phyloP scores from a whole-genome alignment of 208 protist species.

The Leishmania amazonensis region DNA sequence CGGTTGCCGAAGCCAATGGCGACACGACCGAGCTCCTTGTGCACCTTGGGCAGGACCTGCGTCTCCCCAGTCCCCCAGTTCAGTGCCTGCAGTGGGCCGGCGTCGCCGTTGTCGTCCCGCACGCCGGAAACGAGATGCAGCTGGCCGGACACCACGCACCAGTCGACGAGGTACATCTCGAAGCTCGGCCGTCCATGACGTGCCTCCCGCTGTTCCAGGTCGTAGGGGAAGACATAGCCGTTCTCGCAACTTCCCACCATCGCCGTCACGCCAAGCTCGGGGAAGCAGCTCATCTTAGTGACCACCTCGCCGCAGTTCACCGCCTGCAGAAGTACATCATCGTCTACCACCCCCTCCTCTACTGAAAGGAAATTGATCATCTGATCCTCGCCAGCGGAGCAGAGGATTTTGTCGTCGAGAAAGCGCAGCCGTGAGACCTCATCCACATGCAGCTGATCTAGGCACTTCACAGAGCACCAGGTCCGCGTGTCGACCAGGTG shows the following conservation, averaged over 20 bases:
- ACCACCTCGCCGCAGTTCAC: constrained; percentile 76
- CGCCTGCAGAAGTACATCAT: constrained; percentile 76
- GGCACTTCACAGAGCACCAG: constrained; percentile 42
- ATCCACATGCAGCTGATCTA: constrained; percentile 78
- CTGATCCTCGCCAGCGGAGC: constrained; percentile 84
- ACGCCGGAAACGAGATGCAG: constrained; percentile 61
- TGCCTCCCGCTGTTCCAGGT: constrained; percentile 54
- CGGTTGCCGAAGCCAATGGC: constrained; percentile 66
- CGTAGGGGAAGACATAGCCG: constrained; percentile 69
- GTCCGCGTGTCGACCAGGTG: constrained; percentile 73
- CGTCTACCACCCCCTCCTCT: constrained; percentile 53
- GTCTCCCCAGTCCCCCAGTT: constrained; percentile 36
- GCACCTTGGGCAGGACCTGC: constrained; percentile 41
- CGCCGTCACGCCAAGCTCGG: constrained; percentile 36
- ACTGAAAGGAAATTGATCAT: constrained; percentile 86
- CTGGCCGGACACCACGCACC: constrained; percentile 50
- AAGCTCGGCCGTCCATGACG: constrained; percentile 52
- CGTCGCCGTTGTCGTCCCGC: constrained; percentile 80
- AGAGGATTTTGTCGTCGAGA: constrained; percentile 57
- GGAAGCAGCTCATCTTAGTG: constrained; percentile 73
- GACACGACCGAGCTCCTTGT: constrained; percentile 69
- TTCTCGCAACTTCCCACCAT: constrained; percentile 89
- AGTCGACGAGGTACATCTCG: constrained; percentile 81
- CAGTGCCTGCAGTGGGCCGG: constrained; percentile 53
- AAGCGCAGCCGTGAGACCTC: constrained; percentile 84